Base-by-base conservation (phyloP, 2,329 filamentous ascomycete genomes). In the Penicillium concentricum region DNA sequence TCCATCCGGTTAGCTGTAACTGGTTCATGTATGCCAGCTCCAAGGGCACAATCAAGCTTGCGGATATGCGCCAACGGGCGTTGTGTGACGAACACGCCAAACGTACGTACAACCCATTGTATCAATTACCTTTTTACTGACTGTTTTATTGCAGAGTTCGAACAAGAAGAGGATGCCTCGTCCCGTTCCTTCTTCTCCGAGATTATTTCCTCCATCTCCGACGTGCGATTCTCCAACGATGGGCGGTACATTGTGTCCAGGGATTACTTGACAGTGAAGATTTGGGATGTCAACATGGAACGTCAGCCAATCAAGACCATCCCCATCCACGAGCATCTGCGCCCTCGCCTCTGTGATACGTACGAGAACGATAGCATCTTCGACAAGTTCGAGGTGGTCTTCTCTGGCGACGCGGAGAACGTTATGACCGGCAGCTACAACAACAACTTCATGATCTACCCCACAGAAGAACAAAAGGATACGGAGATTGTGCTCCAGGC, bases 401-500 rank as follows among this genome's bases (percentile, higher is more conserved):
- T 99, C 79, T 97, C 93, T 2, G 94, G 94, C 24, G 93, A 97
- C 75, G 91, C 92, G 38, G 95, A 96, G 83, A 97, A 99, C 68
- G 94, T 97, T 64, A 99, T 99, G 94, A 99, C 94, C 6, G 94
- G 94, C 67, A 97, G 92, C 73, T 99, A 99, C 82, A 99, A 99
- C 84, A 99, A 99, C 81, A 99, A 99, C 80, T 97, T 99, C 82
- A 99, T 99, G 94, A 99, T 99, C 72, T 99, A 97, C 75, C 94
- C 94, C 5, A 94, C 92, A 26, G 93, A 97, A 69, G 90, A 92
- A 7, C 91, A 93, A 65, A 95, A 95, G 79, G 94, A 99, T 73
- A 93, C 93, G 3, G 94, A 99, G 76, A 92, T 99, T 46, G 94
- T 99, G 45, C 81, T 99, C 56, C 94, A 99, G 76, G 94, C 94